Percentiles rank a stretch among this genome's conserved stretches.
These are phyloP conservation scores for Narthecium ossifragum DNA, from an alignment of 106 monocot genomes.

Conservation along the genomic window DNA sequence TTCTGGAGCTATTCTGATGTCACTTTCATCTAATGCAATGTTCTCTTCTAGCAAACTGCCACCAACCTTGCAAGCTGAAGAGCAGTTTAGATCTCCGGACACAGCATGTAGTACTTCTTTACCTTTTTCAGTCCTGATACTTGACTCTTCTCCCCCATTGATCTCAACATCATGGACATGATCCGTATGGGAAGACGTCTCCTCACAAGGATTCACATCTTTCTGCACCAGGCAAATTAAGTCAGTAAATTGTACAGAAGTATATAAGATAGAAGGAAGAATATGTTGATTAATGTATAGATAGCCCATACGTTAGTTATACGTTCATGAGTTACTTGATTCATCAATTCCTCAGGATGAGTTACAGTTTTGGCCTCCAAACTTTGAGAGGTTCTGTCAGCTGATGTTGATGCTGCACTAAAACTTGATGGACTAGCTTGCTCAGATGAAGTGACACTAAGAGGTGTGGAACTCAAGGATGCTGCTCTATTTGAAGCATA, in stretches of 20 bases:
- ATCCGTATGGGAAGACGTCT: conserved; percentile 19
- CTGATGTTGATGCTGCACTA: conserved; percentile 34
- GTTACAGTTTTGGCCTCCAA: conserved; percentile 10
- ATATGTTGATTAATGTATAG: too few relatives aligned
- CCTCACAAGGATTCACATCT: conserved; percentile 9
- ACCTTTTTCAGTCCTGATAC: conserved; percentile 6
- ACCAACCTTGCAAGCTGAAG: background rate
- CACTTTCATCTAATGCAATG: background rate
- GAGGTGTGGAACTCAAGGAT: conserved; percentile 16
- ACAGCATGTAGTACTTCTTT: conserved; percentile 7
- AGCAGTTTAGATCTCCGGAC: background rate
- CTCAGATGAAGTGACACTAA: conserved; percentile 6
- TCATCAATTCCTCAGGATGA: conserved; percentile 7
- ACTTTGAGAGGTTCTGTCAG: conserved; percentile 9
- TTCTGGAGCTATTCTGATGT: conserved; percentile 5
- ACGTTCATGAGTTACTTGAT: conserved; percentile 8
- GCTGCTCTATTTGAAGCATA: conserved; percentile 51
- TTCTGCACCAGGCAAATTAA: conserved; percentile 28
- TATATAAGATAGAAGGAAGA: background rate
- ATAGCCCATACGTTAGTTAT: conserved; percentile 7
- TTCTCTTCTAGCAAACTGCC: conserved; percentile 9
- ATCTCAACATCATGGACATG: conserved; percentile 6
- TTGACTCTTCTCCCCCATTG: conserved; percentile 6
- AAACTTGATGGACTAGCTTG: conserved; percentile 24
- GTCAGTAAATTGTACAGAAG: too few relatives aligned